phyloP scores from a whole-genome alignment of 306 rosid species.

The Styphnolobium japonicum region DNA sequence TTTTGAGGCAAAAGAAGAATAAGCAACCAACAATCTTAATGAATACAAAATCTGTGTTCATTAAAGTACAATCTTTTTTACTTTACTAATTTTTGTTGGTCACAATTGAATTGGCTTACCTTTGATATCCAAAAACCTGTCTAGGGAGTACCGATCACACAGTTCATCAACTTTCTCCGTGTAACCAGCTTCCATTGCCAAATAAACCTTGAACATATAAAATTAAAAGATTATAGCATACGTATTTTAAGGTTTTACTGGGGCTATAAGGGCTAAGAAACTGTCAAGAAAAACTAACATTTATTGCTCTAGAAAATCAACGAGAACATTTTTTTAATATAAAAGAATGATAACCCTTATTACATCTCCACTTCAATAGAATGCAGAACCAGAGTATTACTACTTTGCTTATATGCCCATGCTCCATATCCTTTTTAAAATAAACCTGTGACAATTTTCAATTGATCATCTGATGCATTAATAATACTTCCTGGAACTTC shows the following conservation, averaged over 20 bases:
- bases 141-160: conserved; percentile 73
- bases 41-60: not conserved
- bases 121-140: conserved; percentile 55
- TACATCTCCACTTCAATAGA: not conserved
- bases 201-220: conserved; percentile 61
- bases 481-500: not conserved
- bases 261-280: conserved; percentile 2
- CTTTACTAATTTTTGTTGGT: not conserved
- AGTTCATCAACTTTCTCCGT: conserved; percentile 83
- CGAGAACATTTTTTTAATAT: not conserved
- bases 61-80: not conserved
- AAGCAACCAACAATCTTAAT: conserved; percentile 8
- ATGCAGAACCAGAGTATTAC: not conserved
- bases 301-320: conserved; percentile 2
- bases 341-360: not conserved
- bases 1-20: conserved; percentile 22
- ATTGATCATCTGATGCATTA: not conserved
- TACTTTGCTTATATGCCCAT: not conserved
- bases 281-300: not conserved
- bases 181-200: conserved; percentile 99
- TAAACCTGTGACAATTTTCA: not conserved
- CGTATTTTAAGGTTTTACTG: not conserved
- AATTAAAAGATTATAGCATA: conserved; percentile 1
- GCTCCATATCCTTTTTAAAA: not conserved
- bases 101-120: conserved; percentile 43